Evolutionary conservation across 164 flowering plant genomes (phyloP).

Genomic region (Nelumbo lutea): DNA sequence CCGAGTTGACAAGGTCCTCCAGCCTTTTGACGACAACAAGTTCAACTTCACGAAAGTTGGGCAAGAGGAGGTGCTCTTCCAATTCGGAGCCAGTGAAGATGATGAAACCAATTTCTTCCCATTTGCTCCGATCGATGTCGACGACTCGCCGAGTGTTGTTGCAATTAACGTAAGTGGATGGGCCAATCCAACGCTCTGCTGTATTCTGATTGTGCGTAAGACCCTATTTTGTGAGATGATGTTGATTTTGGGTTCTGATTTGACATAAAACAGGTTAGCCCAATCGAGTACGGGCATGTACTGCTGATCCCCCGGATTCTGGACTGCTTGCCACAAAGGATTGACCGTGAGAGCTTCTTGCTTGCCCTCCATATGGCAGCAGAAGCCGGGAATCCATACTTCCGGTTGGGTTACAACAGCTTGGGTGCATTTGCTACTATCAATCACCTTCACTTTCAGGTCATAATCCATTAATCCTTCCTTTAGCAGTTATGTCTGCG

Average conservation of each 20-base stretch:
- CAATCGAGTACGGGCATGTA: constrained; percentile 91
- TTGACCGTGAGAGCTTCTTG: constrained; percentile 65
- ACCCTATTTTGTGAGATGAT: background rate
- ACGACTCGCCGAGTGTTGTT: constrained; percentile 47
- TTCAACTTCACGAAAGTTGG: constrained; percentile 94
- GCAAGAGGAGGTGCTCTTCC: constrained; percentile 79
- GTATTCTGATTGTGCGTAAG: background rate
- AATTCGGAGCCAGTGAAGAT: constrained; percentile 49
- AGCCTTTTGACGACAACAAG: constrained; percentile 73
- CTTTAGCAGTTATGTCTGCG: background rate
- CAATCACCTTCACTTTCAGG: constrained; percentile 94
- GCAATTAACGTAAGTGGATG: constrained; percentile 67
- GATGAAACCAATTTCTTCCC: constrained; percentile 32
- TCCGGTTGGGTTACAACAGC: constrained; percentile 89
- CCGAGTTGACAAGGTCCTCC: constrained; percentile 72
- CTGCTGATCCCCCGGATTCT: constrained; percentile 71
- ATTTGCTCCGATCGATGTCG: constrained; percentile 25
- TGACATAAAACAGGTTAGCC: constrained; percentile 59
- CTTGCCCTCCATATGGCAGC: constrained; percentile 79
- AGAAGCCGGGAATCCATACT: constrained; percentile 72
- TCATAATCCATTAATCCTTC: constrained; percentile 2
- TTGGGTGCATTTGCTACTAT: constrained; percentile 96
- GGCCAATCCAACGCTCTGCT: background rate
- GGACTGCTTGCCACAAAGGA: constrained; percentile 72
- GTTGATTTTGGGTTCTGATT: background rate